phyloP scores from a whole-genome alignment of 2,329 filamentous ascomycete genomes.

The Pestalotiopsis fici region DNA sequence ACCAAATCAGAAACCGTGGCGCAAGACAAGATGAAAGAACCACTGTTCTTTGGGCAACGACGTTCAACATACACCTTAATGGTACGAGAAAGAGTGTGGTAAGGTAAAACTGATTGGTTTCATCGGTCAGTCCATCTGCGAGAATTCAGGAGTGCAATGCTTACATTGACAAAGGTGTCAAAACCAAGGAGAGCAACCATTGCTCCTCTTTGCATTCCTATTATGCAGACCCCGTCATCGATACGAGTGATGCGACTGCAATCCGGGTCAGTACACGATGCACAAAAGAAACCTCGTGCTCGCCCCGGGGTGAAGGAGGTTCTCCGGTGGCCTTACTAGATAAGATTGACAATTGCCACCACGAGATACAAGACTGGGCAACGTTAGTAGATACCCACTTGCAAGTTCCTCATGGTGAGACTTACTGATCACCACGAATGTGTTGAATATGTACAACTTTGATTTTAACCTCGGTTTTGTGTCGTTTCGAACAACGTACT shows the following conservation, averaged over 20 bases:
- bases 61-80: constrained; percentile 46
- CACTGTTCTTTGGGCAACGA: not conserved
- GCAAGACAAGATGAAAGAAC: not conserved
- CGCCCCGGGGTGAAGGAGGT: too few species aligned
- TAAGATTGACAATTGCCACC: constrained; percentile 59
- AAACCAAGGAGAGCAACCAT: constrained; percentile 64
- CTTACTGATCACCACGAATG: constrained; percentile 55
- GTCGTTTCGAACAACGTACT: constrained; percentile 60
- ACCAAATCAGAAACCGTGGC: not conserved
- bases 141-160: not conserved
- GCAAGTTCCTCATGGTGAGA: not conserved
- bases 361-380: constrained; percentile 38
- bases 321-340: constrained; percentile 48
- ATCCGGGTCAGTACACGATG: not conserved
- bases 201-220: constrained; percentile 59
- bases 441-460: constrained; percentile 62
- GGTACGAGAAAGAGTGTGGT: constrained; percentile 65
- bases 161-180: constrained; percentile 59
- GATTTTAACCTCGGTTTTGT: constrained; percentile 54
- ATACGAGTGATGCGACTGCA: constrained; percentile 57
- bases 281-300: not conserved
- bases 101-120: constrained; percentile 48
- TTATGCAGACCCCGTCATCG: constrained; percentile 56
- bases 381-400: not conserved
- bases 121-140: not conserved